A percentile compares a stretch with the other conserved stretches of the same genome.
Evolutionary conservation across 73 alveolate species (phyloP).

Genomic region (Paramecium sexaurelia): DNA sequence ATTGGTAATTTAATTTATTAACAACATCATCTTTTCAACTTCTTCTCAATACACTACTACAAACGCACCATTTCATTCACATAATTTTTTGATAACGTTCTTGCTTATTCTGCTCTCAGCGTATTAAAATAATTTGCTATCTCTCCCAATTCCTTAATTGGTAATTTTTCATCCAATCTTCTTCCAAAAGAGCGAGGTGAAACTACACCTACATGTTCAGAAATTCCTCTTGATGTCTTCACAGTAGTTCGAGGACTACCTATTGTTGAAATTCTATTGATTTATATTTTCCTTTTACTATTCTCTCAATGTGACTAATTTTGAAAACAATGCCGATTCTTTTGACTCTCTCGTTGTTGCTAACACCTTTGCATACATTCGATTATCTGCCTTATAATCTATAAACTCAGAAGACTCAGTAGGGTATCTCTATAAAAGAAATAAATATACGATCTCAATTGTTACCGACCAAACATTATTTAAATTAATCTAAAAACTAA

Average conservation of each 20-base stretch:
- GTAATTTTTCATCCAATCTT: not conserved
- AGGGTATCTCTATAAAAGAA: not conserved
- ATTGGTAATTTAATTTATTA: not conserved
- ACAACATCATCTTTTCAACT: conserved; percentile 29
- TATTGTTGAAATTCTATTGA: not conserved
- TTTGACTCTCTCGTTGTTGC: not conserved
- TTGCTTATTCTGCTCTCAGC: not conserved
- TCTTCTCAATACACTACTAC: not conserved
- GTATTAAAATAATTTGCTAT: not conserved
- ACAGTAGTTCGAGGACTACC: not conserved
- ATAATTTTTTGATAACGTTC: not conserved
- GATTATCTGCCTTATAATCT: not conserved
- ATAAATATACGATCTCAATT: not conserved
- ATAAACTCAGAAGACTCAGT: not conserved
- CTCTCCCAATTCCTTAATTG: not conserved
- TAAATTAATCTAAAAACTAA: not conserved
- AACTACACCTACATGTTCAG: not conserved
- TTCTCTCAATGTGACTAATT: not conserved
- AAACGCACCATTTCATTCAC: conserved; percentile 38
- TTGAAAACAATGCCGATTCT: not conserved
- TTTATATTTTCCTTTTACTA: not conserved
- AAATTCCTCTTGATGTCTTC: not conserved
- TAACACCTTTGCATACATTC: not conserved
- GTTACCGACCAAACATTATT: not conserved
- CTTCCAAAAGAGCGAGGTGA: conserved; percentile 13